Evolutionary conservation across 768 basidiomycete species (phyloP).

Genomic region (Amanita phalloides): DNA sequence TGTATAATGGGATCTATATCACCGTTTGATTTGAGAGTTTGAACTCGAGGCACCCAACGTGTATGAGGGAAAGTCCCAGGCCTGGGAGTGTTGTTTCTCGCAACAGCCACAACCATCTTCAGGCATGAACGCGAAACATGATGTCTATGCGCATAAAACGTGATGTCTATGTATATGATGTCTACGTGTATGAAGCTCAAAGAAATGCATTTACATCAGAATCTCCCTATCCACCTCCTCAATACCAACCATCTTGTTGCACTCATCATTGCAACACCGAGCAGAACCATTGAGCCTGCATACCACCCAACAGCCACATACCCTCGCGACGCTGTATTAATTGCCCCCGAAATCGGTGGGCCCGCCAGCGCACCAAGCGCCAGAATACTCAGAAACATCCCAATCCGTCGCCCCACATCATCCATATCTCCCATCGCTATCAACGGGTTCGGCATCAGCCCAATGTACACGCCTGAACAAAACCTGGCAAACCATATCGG

Average conservation of each 20-base stretch:
- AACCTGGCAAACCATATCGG: slow-evolving; percentile 27
- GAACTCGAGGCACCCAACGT: no score
- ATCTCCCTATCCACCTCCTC: slow-evolving; percentile 3
- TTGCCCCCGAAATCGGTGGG: slow-evolving; percentile 66
- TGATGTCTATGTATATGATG: no score
- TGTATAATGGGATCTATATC: no score
- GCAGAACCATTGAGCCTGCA: slow-evolving; percentile 29
- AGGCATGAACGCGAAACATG: no score
- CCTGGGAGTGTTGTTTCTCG: no score
- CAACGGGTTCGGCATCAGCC: slow-evolving; percentile 43
- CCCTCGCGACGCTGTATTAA: slow-evolving; percentile 38
- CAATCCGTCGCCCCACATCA: slow-evolving; percentile 56
- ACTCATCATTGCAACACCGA: slow-evolving; percentile 17
- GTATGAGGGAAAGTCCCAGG: no score
- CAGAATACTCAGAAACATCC: slow-evolving; percentile 52
- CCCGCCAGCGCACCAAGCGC: slow-evolving; percentile 57
- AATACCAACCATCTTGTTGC: slow-evolving; percentile 16
- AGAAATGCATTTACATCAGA: no score
- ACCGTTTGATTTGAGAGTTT: no score
- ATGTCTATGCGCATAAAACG: no score
- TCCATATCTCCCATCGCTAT: slow-evolving; percentile 47
- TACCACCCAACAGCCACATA: slow-evolving; percentile 47
- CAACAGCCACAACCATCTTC: no score
- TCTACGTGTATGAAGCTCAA: no score
- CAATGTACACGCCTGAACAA: slow-evolving; percentile 50